These are phyloP conservation scores for Claviceps purpurea DNA, from an alignment of 2,329 filamentous ascomycete species.

Conservation along the genomic window DNA sequence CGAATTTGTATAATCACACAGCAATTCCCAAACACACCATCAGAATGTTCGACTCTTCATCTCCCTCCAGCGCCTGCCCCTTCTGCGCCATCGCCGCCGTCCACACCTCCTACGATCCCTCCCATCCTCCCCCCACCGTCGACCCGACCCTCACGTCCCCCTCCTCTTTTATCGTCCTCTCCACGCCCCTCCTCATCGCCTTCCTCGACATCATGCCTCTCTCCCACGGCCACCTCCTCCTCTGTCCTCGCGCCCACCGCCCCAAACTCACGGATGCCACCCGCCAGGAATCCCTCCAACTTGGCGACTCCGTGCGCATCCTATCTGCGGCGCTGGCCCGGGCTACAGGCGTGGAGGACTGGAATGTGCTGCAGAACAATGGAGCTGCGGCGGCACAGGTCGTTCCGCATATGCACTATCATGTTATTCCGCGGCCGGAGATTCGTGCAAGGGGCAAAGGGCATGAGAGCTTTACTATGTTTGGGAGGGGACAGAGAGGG, in stretches of 20 bases:
- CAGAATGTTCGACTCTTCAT: conserved; percentile 18
- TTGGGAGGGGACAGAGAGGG: conserved; percentile 57
- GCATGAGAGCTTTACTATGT: conserved; percentile 67
- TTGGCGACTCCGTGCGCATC: conserved; percentile 56
- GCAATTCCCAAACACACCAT: not conserved
- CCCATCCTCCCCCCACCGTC: conserved; percentile 25
- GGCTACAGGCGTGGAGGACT: conserved; percentile 63
- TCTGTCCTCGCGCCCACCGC: conserved; percentile 65
- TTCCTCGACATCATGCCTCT: conserved; percentile 93
- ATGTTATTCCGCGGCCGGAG: conserved; percentile 77
- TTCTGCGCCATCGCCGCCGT: conserved; percentile 46
- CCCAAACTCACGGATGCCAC: conserved; percentile 64
- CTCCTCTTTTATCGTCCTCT: conserved; percentile 55
- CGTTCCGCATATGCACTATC: conserved; percentile 87
- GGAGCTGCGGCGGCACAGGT: conserved; percentile 82
- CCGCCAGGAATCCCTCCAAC: conserved; percentile 47
- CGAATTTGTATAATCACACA: not conserved
- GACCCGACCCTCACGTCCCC: conserved; percentile 24
- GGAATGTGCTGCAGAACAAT: conserved; percentile 97
- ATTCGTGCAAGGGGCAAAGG: conserved; percentile 37
- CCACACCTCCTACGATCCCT: conserved; percentile 34
- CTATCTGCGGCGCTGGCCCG: conserved; percentile 57
- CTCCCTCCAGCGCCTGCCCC: conserved; percentile 32
- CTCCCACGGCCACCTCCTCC: conserved; percentile 66
- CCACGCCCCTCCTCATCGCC: conserved; percentile 63